A percentile compares a stretch with the other conserved stretches of the same genome.
These are phyloP conservation scores for Trametes sp. DNA, from an alignment of 1,284 basidiomycete species.

Conservation along the genomic window DNA sequence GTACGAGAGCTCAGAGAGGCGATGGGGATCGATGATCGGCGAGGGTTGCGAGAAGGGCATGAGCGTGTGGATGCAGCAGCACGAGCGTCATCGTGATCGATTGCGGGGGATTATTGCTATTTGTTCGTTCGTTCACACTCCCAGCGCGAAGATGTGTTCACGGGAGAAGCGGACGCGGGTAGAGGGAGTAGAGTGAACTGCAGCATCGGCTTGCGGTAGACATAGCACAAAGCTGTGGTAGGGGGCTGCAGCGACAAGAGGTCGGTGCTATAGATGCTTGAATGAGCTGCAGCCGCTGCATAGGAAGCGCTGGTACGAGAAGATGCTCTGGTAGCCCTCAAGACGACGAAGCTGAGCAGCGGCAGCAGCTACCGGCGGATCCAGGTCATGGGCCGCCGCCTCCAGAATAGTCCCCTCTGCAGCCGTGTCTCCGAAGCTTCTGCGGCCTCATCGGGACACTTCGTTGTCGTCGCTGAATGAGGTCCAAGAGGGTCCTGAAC, in stretches of 20 bases:
- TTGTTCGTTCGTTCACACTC: background rate
- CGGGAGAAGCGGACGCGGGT: conserved; percentile 12
- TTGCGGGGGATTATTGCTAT: background rate
- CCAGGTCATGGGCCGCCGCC: conserved; percentile 3
- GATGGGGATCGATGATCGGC: conserved; percentile 22
- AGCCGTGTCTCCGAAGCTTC: conserved; percentile 8
- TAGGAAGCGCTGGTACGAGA: background rate
- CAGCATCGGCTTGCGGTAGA: background rate
- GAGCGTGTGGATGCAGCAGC: background rate
- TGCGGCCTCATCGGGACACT: background rate
- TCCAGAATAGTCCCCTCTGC: conserved; percentile 6
- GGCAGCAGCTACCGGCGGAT: background rate
- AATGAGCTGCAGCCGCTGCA: background rate
- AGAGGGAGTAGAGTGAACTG: too few species aligned
- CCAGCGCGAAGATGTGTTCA: conserved; percentile 4
- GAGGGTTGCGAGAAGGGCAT: background rate
- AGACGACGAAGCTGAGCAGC: background rate
- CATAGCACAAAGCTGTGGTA: background rate
- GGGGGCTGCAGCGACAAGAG: background rate
- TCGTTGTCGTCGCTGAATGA: background rate
- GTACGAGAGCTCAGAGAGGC: background rate
- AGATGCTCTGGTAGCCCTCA: too few species aligned
- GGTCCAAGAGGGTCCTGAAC: conserved; percentile 4
- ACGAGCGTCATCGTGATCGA: background rate
- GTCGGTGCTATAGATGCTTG: background rate